Conservation (phyloP, 2,329 filamentous ascomycete species). For the Dactylellina leptospora region DNA sequence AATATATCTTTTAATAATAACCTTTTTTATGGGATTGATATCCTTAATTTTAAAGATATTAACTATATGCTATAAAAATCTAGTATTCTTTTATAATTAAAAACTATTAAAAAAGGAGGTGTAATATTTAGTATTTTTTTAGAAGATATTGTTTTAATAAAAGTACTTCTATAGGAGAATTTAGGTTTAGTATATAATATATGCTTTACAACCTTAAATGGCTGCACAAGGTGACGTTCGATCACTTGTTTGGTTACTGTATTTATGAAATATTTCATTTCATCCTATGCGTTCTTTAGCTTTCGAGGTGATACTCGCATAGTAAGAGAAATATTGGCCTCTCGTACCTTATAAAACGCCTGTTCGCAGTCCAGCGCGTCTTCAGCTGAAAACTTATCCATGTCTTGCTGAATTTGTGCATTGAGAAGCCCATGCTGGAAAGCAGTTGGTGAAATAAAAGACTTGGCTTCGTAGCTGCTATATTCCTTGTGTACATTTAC, state of each 20-base stretch:
- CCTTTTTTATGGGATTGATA: too few relatives aligned
- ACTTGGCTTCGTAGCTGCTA: background rate
- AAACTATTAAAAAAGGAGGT: too few relatives aligned
- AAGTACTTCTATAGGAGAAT: too few relatives aligned
- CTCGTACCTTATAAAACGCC: slow-evolving; percentile 3
- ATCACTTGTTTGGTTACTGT: slow-evolving; percentile 1
- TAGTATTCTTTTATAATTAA: too few relatives aligned
- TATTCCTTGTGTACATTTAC: background rate
- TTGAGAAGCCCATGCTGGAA: background rate
- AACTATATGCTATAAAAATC: too few relatives aligned
- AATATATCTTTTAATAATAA: too few relatives aligned
- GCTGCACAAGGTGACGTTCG: background rate
- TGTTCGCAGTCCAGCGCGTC: slow-evolving; percentile 1
- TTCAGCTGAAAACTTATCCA: slow-evolving; percentile 10
- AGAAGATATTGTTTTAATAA: too few relatives aligned
- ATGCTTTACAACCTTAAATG: too few relatives aligned
- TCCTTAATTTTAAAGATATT: too few relatives aligned
- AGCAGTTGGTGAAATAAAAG: slow-evolving; percentile 5
- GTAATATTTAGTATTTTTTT: too few relatives aligned
- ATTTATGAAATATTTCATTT: slow-evolving; percentile 8
- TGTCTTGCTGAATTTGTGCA: slow-evolving; percentile 5
- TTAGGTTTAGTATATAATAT: too few relatives aligned
- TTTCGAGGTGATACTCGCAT: too few relatives aligned
- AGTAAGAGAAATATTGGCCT: background rate
- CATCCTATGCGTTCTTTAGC: background rate